phyloP scores from a whole-genome alignment of 2,329 filamentous ascomycete species.

The Scorias spongiosa region DNA sequence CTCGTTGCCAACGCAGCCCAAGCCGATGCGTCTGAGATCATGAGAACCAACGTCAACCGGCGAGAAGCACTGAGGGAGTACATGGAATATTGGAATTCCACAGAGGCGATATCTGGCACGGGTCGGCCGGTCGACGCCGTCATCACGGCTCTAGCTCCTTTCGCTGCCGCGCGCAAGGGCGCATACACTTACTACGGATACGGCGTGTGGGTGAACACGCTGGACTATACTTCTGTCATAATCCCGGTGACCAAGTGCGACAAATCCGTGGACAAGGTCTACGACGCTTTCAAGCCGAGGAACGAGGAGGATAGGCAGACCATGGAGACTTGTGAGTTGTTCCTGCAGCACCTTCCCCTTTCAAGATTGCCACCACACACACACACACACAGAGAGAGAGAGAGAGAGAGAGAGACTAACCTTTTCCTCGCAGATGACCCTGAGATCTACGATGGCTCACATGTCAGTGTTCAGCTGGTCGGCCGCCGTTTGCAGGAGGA shows the following conservation, averaged over 20 bases:
- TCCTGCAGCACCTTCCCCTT: not conserved
- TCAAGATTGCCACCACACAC: not conserved
- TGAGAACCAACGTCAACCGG: constrained; percentile 36
- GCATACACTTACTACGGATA: constrained; percentile 35
- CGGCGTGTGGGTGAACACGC: constrained; percentile 33
- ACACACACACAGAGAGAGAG: no score
- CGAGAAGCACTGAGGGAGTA: constrained; percentile 43
- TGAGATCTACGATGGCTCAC: constrained; percentile 23
- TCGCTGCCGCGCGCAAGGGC: constrained; percentile 32
- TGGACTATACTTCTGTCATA: constrained; percentile 41
- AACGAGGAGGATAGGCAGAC: constrained; percentile 26
- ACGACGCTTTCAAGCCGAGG: constrained; percentile 20
- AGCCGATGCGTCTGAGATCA: constrained; percentile 28
- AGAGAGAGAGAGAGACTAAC: no score
- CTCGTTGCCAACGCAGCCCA: constrained; percentile 23
- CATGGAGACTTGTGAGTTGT: constrained; percentile 26
- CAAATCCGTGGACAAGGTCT: constrained; percentile 31
- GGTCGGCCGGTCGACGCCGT: constrained; percentile 37
- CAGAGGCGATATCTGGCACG: constrained; percentile 32
- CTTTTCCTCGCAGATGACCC: constrained; percentile 16
- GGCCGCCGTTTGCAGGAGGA: constrained; percentile 22
- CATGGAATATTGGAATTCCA: constrained; percentile 50
- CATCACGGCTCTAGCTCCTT: constrained; percentile 36
- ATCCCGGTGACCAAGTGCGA: constrained; percentile 42
- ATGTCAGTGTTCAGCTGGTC: constrained; percentile 22